Base-by-base conservation (phyloP, 2,329 filamentous ascomycete species). In the Exophiala oligosperma region DNA sequence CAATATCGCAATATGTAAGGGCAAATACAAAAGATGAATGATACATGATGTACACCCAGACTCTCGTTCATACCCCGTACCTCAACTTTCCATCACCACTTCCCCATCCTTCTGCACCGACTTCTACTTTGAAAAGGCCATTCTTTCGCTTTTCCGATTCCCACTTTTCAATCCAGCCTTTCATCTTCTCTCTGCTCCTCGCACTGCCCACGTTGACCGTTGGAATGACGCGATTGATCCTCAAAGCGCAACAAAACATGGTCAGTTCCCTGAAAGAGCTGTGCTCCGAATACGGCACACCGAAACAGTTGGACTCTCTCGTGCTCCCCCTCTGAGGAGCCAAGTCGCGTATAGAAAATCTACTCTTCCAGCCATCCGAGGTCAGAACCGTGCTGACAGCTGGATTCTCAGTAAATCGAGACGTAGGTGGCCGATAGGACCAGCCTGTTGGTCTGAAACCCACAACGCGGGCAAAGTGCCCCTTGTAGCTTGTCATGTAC, bases 251-350 rank as follows among this genome's bases (percentile, higher is more conserved):
- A 66, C 93, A 84, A 70, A 99, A 99, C 83, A 97, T 88, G 0
- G 91, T 93, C 70, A 99, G 74, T 77, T 99, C 94, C 41, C 93
- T 82, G 70, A 99, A 99, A 61, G 90, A 95, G 72, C 90, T 94
- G 72, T 99, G 94, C 76, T 99, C 94, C 52, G 88, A 92, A 71
- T 99, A 99, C 1, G 94, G 94, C 1, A 97, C 94, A 0, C 91
- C 92, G 66, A 95, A 96, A 72, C 92, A 97, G 72, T 89, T 88
- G 38, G 90, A 90, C 66, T 93, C 87, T 49, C 82, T 82, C 2
- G 89, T 92, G 73, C 89, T 92, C 2, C 94, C 94, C 3, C 91
- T 83, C 74, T 96, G 91, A 0, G 91, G 88, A 0, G 85, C 80
- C 41, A 99, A 81, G 59, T 97, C 90, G 6, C 79, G 76, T 67